Evolutionary conservation across 2,329 filamentous ascomycete species (phyloP), one percentile per base, ranked within the genome.

Genomic region (Fusarium zealandicum): DNA sequence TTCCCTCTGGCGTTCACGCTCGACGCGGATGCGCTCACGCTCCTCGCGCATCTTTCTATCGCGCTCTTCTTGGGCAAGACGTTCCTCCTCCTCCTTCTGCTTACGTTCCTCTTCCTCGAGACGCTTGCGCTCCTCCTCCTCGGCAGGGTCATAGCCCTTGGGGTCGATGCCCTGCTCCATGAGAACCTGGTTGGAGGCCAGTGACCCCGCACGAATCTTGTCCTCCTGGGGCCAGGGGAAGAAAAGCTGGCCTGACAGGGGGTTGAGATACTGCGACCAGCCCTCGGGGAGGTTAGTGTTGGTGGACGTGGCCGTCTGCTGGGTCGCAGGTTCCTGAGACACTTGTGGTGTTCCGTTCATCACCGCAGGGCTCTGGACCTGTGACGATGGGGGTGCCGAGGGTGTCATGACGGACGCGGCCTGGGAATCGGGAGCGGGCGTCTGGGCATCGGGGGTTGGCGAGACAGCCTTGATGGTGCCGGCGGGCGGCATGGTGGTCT

Each of bases 191-290:
- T 85, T 82, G 8, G 79, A 77, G 0, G 86, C 87, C 35, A 96
- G 77, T 2, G 86, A 86, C 30, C 91, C 90, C 13, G 78, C 76
- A 27, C 85, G 82, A 58, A 95, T 90, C 54, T 85, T 82, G 27
- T 88, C 84, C 58, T 90, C 86, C 22, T 78, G 79, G 1, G 90
- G 90, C 90, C 90, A 96, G 1, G 91, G 90, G 39, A 86, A 81
- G 75, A 92, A 96, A n/a, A 78, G 69, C 31, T 81, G 77, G 9
- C 82, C 80, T 8, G 80, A 79, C 14, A 81, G 72, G 0, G 84
- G 82, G 65, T 89, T 86, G 38, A 85, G 70, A 61, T 78, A 80
- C 46, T 76, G 75, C 44, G 73, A 75, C 54, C 83, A 74, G 45
- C 76, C 72, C 27, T 79, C 75, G 1, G 83, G 83, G 1, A 86